Evolutionary conservation across 192 early-diverging fungal species (phyloP).

Genomic region (Gigaspora rosea): DNA sequence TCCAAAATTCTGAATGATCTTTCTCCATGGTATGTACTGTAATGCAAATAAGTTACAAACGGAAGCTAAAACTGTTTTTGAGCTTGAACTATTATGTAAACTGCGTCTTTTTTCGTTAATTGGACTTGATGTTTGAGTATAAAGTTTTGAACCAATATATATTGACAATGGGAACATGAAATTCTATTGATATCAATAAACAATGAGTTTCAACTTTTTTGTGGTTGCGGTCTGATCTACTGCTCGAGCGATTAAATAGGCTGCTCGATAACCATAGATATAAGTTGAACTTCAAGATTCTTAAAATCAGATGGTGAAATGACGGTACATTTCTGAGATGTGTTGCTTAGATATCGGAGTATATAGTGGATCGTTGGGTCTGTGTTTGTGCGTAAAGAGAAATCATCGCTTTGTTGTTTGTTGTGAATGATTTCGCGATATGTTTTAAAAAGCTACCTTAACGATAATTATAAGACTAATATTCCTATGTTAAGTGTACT

Average conservation of each 20-base stretch:
- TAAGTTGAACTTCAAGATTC: constrained; percentile 55
- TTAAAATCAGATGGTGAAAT: constrained; percentile 33
- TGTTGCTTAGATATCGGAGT: constrained; percentile 52
- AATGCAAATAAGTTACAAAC: constrained; percentile 56
- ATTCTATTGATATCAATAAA: constrained; percentile 74
- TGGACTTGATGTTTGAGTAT: constrained; percentile 45
- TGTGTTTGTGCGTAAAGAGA: neutral
- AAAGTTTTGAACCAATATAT: constrained; percentile 75
- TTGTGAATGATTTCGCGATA: neutral
- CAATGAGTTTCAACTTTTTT: constrained; percentile 73
- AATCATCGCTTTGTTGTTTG: neutral
- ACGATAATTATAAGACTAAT: neutral
- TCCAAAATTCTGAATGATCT: constrained; percentile 68
- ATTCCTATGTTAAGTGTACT: neutral
- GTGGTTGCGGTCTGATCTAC: constrained; percentile 60
- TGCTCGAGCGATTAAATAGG: constrained; percentile 60
- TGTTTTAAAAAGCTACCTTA: constrained; percentile 10
- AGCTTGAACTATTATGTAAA: constrained; percentile 36
- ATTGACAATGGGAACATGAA: constrained; percentile 78
- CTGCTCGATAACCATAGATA: constrained; percentile 75
- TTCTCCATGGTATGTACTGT: constrained; percentile 72
- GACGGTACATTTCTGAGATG: constrained; percentile 55
- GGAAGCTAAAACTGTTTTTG: constrained; percentile 47
- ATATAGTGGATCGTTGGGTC: neutral
- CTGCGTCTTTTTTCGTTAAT: constrained; percentile 34